A percentile compares a stretch with the other conserved stretches of the same genome.
Evolutionary conservation across 768 basidiomycete genomes (phyloP).

Genomic region (Kwoniella dejecticola): DNA sequence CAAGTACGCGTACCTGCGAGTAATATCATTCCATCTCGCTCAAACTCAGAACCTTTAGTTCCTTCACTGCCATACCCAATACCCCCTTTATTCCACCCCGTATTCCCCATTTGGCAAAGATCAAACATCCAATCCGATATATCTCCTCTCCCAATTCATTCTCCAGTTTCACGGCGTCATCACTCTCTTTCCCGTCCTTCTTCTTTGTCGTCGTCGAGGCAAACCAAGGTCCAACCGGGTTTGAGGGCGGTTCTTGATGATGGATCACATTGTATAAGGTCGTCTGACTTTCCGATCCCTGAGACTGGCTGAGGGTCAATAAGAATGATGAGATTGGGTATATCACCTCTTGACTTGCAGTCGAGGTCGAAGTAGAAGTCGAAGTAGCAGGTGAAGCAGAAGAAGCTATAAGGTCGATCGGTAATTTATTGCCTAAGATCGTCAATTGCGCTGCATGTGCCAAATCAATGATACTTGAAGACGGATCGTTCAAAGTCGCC

Average conservation of each 20-base stretch:
- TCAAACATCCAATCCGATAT: constrained; percentile 18
- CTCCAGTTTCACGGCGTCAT: too few species aligned
- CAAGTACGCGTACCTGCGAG: too few species aligned
- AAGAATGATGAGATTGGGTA: constrained; percentile 23
- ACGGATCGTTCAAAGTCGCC: constrained; percentile 29
- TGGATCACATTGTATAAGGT: constrained; percentile 9
- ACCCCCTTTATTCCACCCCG: not conserved
- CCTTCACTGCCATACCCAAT: not conserved
- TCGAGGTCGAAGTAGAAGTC: not conserved
- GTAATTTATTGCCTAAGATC: not conserved
- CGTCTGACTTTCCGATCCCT: not conserved
- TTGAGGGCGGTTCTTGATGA: not conserved
- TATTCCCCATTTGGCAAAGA: not conserved
- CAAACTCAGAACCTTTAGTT: not conserved
- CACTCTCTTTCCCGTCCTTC: not conserved
- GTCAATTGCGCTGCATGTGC: constrained; percentile 17
- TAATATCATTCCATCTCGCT: too few species aligned
- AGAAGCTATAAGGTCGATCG: constrained; percentile 6
- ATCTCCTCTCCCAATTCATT: constrained; percentile 16
- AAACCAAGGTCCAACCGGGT: too few species aligned
- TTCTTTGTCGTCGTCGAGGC: not conserved
- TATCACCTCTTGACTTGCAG: not conserved
- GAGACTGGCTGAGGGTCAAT: not conserved
- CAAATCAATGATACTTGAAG: constrained; percentile 32
- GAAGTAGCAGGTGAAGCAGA: too few species aligned